Evolutionary conservation across 179 eudicot species (phyloP).

Genomic region (Spergularia azorica): DNA sequence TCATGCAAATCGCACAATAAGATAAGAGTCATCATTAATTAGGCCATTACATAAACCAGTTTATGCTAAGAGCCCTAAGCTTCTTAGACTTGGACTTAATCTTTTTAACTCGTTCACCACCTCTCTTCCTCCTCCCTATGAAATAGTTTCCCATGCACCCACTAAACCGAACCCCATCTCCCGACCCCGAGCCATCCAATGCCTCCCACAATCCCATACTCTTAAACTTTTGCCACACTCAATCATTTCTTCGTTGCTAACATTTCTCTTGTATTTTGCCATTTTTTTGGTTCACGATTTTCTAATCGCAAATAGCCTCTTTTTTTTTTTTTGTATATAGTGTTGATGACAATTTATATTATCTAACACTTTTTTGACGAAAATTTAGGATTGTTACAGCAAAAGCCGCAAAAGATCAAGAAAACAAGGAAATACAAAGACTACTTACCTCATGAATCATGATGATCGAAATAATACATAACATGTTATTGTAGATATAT

Average conservation of each 20-base stretch:
- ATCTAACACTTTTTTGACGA: too few species aligned
- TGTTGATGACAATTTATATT: too few species aligned
- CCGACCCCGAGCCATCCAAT: background rate
- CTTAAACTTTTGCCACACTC: conserved; percentile 1
- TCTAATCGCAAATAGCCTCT: too few species aligned
- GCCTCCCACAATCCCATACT: conserved; percentile 65
- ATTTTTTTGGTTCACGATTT: background rate
- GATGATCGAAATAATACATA: too few species aligned
- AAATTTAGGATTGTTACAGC: too few species aligned
- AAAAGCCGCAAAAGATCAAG: too few species aligned
- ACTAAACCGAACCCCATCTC: conserved; percentile 19
- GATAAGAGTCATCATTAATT: too few species aligned
- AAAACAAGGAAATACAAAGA: too few species aligned
- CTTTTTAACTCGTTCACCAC: conserved; percentile 25
- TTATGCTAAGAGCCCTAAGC: conserved; percentile 15
- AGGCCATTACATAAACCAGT: conserved; percentile 20
- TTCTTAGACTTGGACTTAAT: conserved; percentile 23
- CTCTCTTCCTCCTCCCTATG: conserved; percentile 20
- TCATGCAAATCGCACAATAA: too few species aligned
- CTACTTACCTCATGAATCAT: too few species aligned
- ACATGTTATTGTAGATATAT: too few species aligned
- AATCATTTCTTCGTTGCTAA: background rate
- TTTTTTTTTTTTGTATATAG: too few species aligned
- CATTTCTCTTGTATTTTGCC: conserved; percentile 9
- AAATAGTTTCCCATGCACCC: conserved; percentile 28